Percentiles rank a stretch among this genome's conserved stretches.
phyloP scores from a whole-genome alignment of 768 basidiomycete species.

The Russula griseocarnosa region DNA sequence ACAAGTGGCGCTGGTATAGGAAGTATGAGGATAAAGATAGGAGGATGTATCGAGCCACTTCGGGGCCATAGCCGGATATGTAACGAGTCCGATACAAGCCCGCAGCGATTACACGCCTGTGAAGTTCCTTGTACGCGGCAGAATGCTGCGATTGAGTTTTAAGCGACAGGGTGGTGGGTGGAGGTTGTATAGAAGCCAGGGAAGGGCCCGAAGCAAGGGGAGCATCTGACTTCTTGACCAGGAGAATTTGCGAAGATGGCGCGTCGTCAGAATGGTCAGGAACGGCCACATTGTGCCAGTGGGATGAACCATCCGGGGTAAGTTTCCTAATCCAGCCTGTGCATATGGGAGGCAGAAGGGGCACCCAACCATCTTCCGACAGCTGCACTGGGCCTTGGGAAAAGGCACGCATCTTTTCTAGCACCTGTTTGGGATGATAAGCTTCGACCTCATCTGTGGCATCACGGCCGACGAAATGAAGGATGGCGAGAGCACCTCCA shows the following conservation, averaged over 20 bases:
- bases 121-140: conserved; percentile 74
- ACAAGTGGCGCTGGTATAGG: conserved; percentile 61
- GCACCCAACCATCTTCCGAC: conserved; percentile 55
- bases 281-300: conserved; percentile 22
- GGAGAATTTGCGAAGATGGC: conserved; percentile 53
- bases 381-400: conserved; percentile 63
- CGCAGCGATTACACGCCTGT: conserved; percentile 65
- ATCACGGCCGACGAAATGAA: conserved; percentile 94
- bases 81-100: conserved; percentile 85
- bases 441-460: conserved; percentile 93
- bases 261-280: conserved; percentile 31
- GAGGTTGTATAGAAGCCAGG: conserved; percentile 46
- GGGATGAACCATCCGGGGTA: conserved; percentile 39
- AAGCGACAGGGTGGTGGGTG: conserved; percentile 51
- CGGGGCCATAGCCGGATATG: conserved; percentile 84
- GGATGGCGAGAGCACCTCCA: conserved; percentile 81
- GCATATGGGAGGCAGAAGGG: conserved; percentile 82
- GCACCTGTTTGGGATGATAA: conserved; percentile 67
- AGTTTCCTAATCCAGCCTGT: conserved; percentile 73
- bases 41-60: conserved; percentile 71
- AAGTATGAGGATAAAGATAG: conserved; percentile 57
- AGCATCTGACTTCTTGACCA: conserved; percentile 45
- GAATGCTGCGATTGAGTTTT: conserved; percentile 63
- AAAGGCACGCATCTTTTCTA: conserved; percentile 56
- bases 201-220: conserved; percentile 39